Evolutionary conservation across 176 grass and related monocot species (phyloP).

Genomic region (Areca catechu): DNA sequence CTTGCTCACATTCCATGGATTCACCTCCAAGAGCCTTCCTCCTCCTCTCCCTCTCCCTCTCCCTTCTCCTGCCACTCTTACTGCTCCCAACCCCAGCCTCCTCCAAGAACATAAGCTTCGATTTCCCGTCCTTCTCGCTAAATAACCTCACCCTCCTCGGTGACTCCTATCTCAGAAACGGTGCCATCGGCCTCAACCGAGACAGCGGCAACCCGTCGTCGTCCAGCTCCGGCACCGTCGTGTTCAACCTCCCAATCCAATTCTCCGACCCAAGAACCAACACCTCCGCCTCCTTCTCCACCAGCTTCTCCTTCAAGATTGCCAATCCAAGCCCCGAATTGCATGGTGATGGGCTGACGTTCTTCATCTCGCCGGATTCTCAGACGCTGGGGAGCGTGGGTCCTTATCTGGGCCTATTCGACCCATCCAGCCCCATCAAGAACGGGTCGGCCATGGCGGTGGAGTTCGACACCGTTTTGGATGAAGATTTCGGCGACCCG

Average conservation of each 20-base stretch:
- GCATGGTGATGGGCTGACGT: not conserved
- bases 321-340: not conserved
- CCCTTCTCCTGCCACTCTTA: slow-evolving; percentile 7
- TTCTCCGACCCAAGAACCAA: not conserved
- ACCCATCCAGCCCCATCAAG: too few species aligned
- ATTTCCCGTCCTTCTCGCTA: slow-evolving; percentile 26
- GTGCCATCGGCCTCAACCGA: slow-evolving; percentile 4
- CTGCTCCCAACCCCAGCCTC: not conserved
- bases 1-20: too few species aligned
- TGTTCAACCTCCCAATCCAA: slow-evolving; percentile 2
- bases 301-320: slow-evolving; percentile 1
- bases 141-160: slow-evolving; percentile 29
- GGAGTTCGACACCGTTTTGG: too few species aligned
- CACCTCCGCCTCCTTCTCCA: not conserved
- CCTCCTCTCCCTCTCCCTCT: slow-evolving; percentile 3
- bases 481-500: too few species aligned
- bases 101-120: slow-evolving; percentile 10
- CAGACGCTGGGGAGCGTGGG: slow-evolving; percentile 9
- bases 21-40: too few species aligned
- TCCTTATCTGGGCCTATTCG: too few species aligned
- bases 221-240: not conserved
- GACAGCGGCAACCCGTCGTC: not conserved
- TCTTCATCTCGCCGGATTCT: slow-evolving; percentile 4
- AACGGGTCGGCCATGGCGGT: slow-evolving; percentile 7
- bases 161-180: slow-evolving; percentile 15